A percentile compares a stretch with the other conserved stretches of the same genome.
These are phyloP conservation scores for Aspergillus sp. DNA, from an alignment of 2,329 filamentous ascomycete genomes.

Conservation along the genomic window DNA sequence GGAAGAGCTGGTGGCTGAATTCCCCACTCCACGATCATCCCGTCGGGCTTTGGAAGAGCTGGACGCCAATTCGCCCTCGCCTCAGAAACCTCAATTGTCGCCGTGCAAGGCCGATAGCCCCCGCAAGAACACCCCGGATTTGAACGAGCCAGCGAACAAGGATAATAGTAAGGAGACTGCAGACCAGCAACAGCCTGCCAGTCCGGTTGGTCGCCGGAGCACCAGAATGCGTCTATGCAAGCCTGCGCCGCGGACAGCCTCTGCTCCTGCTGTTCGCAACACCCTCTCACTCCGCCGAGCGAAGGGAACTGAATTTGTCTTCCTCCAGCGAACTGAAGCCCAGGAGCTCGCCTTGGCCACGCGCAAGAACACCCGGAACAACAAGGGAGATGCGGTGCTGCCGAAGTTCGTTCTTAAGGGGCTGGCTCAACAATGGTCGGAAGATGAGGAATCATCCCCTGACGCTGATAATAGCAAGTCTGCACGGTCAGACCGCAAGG, in stretches of 20 bases:
- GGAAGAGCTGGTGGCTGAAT: conserved; percentile 9
- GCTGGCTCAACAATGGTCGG: conserved; percentile 14
- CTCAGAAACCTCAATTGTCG: conserved; percentile 24
- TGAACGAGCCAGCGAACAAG: conserved; percentile 8
- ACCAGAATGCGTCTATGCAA: conserved; percentile 25
- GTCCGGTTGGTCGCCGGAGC: conserved; percentile 31
- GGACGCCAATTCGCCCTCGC: conserved; percentile 36
- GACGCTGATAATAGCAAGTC: conserved; percentile 4
- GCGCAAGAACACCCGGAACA: conserved; percentile 38
- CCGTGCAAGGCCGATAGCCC: conserved; percentile 21
- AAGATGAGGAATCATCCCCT: not conserved
- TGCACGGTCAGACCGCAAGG: conserved; percentile 3
- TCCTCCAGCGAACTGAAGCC: conserved; percentile 35
- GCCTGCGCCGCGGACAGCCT: conserved; percentile 13
- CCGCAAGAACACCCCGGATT: conserved; percentile 11
- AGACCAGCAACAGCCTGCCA: conserved; percentile 14
- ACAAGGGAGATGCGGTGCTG: conserved; percentile 33
- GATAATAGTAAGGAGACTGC: conserved; percentile 8
- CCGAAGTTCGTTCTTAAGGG: conserved; percentile 26
- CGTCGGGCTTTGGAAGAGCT: conserved; percentile 32
- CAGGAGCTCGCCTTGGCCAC: conserved; percentile 39
- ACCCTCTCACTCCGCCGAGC: conserved; percentile 39
- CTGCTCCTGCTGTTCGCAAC: conserved; percentile 26
- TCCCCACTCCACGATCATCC: conserved; percentile 24
- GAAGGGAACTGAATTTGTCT: conserved; percentile 43